Percentiles rank a stretch among this genome's conserved stretches.
Evolutionary conservation across 176 grass and related monocot species (phyloP).

Genomic region (Olyra latifolia): DNA sequence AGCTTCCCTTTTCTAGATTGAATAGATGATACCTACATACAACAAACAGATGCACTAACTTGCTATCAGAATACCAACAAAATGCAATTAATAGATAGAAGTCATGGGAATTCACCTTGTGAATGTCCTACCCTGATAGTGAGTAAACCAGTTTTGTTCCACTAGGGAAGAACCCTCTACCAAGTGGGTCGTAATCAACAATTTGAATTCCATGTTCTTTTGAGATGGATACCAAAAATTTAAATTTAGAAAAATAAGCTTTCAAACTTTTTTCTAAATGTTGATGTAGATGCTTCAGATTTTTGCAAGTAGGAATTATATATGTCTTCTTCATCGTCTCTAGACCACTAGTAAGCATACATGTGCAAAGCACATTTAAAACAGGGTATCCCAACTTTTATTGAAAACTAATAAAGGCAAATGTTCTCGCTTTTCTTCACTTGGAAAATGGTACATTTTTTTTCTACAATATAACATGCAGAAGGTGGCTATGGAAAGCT

Average conservation of each 20-base stretch:
- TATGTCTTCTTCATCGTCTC: too few species aligned
- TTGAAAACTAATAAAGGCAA: too few species aligned
- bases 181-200: conserved; percentile 68
- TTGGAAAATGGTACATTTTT: too few species aligned
- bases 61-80: not conserved
- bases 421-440: too few species aligned
- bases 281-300: too few species aligned
- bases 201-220: conserved; percentile 42
- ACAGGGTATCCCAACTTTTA: too few species aligned
- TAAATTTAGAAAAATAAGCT: not conserved
- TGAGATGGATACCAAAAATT: conserved; percentile 2
- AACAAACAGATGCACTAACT: not conserved
- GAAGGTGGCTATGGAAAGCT: too few species aligned
- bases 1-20: not conserved
- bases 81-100: not conserved
- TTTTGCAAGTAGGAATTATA: too few species aligned
- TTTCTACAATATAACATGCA: too few species aligned
- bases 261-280: not conserved
- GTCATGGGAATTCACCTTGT: conserved; percentile 42
- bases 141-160: conserved; percentile 48
- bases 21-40: not conserved
- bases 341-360: too few species aligned
- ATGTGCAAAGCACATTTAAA: too few species aligned
- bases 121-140: conserved; percentile 47
- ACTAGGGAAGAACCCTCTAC: conserved; percentile 56